phyloP scores from a whole-genome alignment of 352 stramenopile species.

The Pythium sp. region DNA sequence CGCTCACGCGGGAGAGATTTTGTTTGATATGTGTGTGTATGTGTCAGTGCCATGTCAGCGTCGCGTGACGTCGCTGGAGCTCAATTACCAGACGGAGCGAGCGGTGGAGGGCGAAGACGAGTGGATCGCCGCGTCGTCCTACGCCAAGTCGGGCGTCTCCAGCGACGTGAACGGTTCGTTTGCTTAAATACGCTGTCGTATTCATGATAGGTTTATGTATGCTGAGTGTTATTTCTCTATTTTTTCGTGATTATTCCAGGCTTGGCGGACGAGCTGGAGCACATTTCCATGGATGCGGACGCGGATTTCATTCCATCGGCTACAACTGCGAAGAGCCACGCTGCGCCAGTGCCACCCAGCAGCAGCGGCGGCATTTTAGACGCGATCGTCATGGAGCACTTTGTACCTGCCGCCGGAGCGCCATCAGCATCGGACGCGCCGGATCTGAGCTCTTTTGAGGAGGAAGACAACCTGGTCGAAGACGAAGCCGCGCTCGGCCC shows the following conservation, averaged over 20 bases:
- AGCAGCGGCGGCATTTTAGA: constrained; percentile 39
- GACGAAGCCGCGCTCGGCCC: constrained; percentile 50
- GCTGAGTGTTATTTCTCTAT: not conserved
- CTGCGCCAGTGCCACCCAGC: constrained; percentile 1
- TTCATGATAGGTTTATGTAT: not conserved
- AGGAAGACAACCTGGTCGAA: constrained; percentile 75
- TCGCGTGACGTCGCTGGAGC: constrained; percentile 72
- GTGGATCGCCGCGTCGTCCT: constrained; percentile 88
- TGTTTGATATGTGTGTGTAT: not conserved
- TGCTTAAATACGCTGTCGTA: constrained; percentile 9
- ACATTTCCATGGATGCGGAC: constrained; percentile 53
- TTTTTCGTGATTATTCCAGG: constrained; percentile 12
- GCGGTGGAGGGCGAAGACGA: constrained; percentile 84
- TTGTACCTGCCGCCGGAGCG: constrained; percentile 18
- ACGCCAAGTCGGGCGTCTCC: constrained; percentile 38
- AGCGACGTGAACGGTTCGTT: constrained; percentile 31
- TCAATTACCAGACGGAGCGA: constrained; percentile 69
- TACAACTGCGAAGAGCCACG: not conserved
- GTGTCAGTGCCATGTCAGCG: constrained; percentile 82
- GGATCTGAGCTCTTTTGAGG: constrained; percentile 70
- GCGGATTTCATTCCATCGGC: constrained; percentile 4
- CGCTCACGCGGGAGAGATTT: not conserved
- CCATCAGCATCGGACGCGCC: constrained; percentile 23
- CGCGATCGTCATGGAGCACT: constrained; percentile 77
- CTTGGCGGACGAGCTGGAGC: constrained; percentile 51